Evolutionary conservation across 2,329 filamentous ascomycete species (phyloP).

Genomic region (Huntiella moniliformis): DNA sequence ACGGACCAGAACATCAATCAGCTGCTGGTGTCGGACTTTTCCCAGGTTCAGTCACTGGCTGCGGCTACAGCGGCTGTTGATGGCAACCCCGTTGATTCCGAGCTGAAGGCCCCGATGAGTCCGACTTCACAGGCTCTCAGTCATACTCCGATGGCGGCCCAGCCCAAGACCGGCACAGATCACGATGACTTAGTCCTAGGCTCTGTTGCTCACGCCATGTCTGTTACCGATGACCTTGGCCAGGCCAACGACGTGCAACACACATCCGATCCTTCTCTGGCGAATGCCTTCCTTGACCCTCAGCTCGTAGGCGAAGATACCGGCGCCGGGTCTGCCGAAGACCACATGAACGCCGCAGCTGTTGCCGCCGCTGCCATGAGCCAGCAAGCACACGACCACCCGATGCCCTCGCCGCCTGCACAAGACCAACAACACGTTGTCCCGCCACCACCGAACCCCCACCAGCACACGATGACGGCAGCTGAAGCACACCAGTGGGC

Average conservation of each 20-base stretch:
- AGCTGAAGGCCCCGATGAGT: neutral
- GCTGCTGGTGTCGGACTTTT: slow-evolving; percentile 8
- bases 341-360: neutral
- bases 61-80: neutral
- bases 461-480: slow-evolving; percentile 4
- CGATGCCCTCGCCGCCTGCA: no score
- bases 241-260: slow-evolving; percentile 25
- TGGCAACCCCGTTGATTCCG: neutral
- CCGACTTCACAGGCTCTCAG: slow-evolving; percentile 1
- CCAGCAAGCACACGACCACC: slow-evolving; percentile 12
- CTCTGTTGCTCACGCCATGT: neutral
- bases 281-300: slow-evolving; percentile 35
- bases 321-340: neutral
- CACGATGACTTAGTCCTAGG: slow-evolving; percentile 5
- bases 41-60: neutral
- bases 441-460: no score
- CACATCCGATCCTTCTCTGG: slow-evolving; percentile 36
- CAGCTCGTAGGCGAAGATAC: slow-evolving; percentile 18
- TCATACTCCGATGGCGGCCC: neutral
- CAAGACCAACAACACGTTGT: no score
- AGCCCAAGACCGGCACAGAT: neutral
- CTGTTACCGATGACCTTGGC: slow-evolving; percentile 1
- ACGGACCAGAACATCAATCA: slow-evolving; percentile 7
- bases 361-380: slow-evolving; percentile 10
- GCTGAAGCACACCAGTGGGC: slow-evolving; percentile 25